Evolutionary conservation across 139 green algal genomes (phyloP).

Genomic region (Limnomonas spitsbergensis): DNA sequence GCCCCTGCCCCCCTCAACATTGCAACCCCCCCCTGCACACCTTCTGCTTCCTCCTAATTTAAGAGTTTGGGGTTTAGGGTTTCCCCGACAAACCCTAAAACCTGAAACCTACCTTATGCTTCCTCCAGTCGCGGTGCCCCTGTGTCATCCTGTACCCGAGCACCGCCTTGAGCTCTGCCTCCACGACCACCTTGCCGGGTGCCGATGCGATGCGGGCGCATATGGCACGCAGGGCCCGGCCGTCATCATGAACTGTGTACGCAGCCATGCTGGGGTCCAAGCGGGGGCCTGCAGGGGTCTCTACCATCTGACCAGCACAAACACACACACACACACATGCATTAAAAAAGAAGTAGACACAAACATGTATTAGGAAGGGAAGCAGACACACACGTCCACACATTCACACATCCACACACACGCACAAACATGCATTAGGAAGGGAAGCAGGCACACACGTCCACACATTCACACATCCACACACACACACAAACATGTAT

Average conservation of each 20-base stretch:
- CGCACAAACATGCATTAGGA: too few relatives aligned
- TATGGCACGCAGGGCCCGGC: conserved; percentile 21
- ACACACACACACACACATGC: too few relatives aligned
- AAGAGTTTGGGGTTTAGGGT: too few relatives aligned
- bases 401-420: too few relatives aligned
- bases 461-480: too few relatives aligned
- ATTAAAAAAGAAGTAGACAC: neutral
- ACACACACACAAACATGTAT: too few relatives aligned
- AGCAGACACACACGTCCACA: too few relatives aligned
- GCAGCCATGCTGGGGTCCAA: neutral
- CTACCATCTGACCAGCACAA: conserved; percentile 1
- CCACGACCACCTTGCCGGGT: conserved; percentile 24
- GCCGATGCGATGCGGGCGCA: conserved; percentile 29
- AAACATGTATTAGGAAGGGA: too few relatives aligned
- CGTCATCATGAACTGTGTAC: conserved; percentile 26
- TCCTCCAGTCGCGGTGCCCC: conserved; percentile 48
- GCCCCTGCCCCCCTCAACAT: too few relatives aligned
- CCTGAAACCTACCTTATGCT: conserved; percentile 22
- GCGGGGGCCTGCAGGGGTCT: neutral
- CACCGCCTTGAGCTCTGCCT: conserved; percentile 51
- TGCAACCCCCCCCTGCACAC: neutral
- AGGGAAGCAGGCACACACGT: too few relatives aligned
- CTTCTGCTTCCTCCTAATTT: too few relatives aligned
- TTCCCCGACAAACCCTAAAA: too few relatives aligned
- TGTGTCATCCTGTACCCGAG: conserved; percentile 28